phyloP scores from a whole-genome alignment of 78 protist genomes.

The Goniomonas avonlea region DNA sequence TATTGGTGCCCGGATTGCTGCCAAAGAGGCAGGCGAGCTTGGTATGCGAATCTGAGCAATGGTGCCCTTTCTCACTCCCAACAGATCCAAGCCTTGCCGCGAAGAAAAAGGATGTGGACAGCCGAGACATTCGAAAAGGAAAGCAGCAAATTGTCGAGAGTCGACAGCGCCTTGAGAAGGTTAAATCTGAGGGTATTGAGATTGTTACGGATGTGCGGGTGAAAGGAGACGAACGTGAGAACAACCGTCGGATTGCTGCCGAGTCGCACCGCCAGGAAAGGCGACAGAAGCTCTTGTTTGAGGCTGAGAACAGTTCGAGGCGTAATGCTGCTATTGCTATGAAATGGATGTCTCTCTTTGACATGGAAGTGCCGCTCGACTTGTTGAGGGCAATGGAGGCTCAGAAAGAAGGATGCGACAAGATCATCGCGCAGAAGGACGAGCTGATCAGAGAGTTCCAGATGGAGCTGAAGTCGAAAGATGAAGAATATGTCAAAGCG shows the following conservation, averaged over 20 bases:
- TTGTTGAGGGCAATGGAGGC: conserved; percentile 9
- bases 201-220: conserved; percentile 3
- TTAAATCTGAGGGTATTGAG: neutral
- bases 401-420: conserved; percentile 28
- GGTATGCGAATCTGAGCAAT: neutral
- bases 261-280: conserved; percentile 7
- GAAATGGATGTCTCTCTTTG: conserved; percentile 36
- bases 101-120: conserved; percentile 9
- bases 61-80: no score
- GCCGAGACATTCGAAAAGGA: neutral
- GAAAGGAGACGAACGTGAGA: conserved; percentile 18
- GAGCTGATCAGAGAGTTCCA: conserved; percentile 42
- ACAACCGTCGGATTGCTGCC: conserved; percentile 25
- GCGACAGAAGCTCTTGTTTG: conserved; percentile 32
- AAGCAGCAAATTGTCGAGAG: neutral
- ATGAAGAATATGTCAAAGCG: conserved; percentile 56
- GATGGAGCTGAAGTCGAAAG: conserved; percentile 44
- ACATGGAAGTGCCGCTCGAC: conserved; percentile 32
- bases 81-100: no score
- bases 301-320: conserved; percentile 20
- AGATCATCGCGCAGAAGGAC: conserved; percentile 18
- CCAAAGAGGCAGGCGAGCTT: neutral
- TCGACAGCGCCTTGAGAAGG: neutral
- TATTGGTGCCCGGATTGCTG: neutral
- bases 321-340: conserved; percentile 28